Base-by-base conservation (phyloP, 2,329 filamentous ascomycete species). In the Bipolaris zeicola region DNA sequence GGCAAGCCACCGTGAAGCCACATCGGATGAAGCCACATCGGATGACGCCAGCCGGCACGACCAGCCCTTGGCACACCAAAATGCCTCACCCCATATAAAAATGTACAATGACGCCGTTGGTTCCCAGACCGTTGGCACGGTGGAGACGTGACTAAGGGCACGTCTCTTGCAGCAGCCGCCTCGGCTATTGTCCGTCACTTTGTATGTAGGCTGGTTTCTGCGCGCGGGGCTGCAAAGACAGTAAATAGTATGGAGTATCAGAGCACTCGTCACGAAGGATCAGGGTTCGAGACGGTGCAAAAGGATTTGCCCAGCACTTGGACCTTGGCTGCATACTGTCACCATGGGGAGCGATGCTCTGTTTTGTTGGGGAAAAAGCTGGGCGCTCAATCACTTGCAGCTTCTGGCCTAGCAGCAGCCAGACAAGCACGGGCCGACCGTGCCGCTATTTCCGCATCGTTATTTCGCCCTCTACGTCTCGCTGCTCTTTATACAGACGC, bases 91-190 rank as follows among this genome's bases (percentile, higher is more conserved):
- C 28, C 28, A 38, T 18, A 16, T 38, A 18, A 20, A 18, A 48
- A 46, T 56, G 62, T 52, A 56, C 28, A 50, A 63, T 61, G 62
- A 60, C 58, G 58, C 51, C 39, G 18, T 20, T 16, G 42, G 42
- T 14, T 24, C 36, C 44, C 20, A 41, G 38, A 49, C 43, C 33
- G 55, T 54, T 57, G 45, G 38, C 44, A 50, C 50, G 45, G 55
- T 44, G 48, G 50, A 42, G 55, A 54, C 44, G 49, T 41, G 45
- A 41, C 50, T 57, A 54, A 51, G 34, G 55, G 38, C 24, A 14
- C 18, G 38, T 2, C 13, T 42, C 24, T n/a, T 47, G 55, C 44
- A 38, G 42, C n/a, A 26, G 39, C 18, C 26, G 22, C 13, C 24
- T 34, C 39, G 26, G 5, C 24, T 44, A 31, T 48, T 7, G 37